Conservation (phyloP, 192 early-diverging fungal species). For the Podila minutissima region DNA sequence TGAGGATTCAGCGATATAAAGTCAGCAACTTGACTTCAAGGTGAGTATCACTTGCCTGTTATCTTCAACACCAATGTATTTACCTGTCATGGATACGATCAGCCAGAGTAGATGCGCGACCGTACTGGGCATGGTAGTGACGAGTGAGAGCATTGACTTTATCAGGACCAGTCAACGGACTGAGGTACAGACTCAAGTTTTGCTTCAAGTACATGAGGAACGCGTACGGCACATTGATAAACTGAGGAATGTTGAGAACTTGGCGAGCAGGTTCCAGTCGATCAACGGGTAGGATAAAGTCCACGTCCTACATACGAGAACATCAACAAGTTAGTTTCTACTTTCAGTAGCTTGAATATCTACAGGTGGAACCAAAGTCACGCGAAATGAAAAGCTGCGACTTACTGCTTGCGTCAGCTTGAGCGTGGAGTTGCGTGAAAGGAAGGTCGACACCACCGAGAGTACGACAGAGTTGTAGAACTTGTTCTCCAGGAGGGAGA, state of each 20-base stretch:
- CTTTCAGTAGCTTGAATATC: neutral
- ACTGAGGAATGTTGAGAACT: slow-evolving; percentile 59
- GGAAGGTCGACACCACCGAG: slow-evolving; percentile 66
- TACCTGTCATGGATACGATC: slow-evolving; percentile 38
- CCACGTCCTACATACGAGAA: slow-evolving; percentile 66
- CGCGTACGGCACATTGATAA: slow-evolving; percentile 64
- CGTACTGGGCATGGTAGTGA: slow-evolving; percentile 55
- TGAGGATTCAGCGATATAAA: neutral
- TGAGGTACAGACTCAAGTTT: slow-evolving; percentile 58
- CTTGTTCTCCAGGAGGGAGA: slow-evolving; percentile 69
- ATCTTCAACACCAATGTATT: neutral
- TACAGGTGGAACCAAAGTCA: neutral
- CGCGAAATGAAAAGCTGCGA: neutral
- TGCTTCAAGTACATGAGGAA: slow-evolving; percentile 76
- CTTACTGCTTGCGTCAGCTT: slow-evolving; percentile 71
- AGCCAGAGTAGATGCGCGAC: slow-evolving; percentile 7
- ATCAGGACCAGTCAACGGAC: slow-evolving; percentile 53
- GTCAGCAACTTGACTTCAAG: neutral
- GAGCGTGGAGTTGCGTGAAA: slow-evolving; percentile 73
- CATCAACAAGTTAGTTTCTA: neutral
- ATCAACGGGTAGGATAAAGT: slow-evolving; percentile 79
- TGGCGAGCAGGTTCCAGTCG: slow-evolving; percentile 50
- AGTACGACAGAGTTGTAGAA: slow-evolving; percentile 71
- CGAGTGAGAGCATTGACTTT: slow-evolving; percentile 44
- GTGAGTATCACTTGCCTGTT: neutral